phyloP scores from a whole-genome alignment of 345 rosid species.

The Bretschneidera sinensis region DNA sequence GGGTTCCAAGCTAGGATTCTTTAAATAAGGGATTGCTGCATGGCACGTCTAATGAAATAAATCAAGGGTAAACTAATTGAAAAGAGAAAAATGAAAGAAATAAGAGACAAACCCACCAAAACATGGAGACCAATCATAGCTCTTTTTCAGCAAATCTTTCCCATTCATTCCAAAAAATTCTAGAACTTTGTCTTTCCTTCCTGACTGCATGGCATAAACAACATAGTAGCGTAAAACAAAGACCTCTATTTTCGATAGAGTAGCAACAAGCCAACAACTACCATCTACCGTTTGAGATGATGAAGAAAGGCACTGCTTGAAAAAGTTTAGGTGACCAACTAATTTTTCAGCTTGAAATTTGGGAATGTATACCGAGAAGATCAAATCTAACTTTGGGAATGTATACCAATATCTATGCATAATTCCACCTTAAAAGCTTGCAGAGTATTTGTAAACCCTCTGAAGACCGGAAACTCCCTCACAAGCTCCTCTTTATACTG shows the following conservation, averaged over 20 bases:
- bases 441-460: conserved; percentile 57
- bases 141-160: conserved; percentile 43
- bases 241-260: conserved; percentile 46
- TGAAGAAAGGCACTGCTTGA: conserved; percentile 50
- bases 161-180: conserved; percentile 51
- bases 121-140: conserved; percentile 57
- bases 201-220: conserved; percentile 40
- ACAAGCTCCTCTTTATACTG: conserved; percentile 65
- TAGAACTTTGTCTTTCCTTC: conserved; percentile 47
- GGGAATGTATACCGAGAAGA: conserved; percentile 53
- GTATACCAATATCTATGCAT: conserved; percentile 58
- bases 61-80: neutral
- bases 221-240: conserved; percentile 46
- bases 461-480: conserved; percentile 58
- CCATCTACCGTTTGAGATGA: conserved; percentile 26
- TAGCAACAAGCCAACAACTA: conserved; percentile 28
- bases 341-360: conserved; percentile 51
- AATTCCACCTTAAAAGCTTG: conserved; percentile 58
- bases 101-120: conserved; percentile 42
- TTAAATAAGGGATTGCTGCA: conserved; percentile 61
- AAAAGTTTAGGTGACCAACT: conserved; percentile 40
- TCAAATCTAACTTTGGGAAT: conserved; percentile 52
- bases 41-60: conserved; percentile 1
- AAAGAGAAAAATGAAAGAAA: neutral
- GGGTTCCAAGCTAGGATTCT: conserved; percentile 58